phyloP scores from a whole-genome alignment of 805 yeast species.

The Yarrowia sp. region DNA sequence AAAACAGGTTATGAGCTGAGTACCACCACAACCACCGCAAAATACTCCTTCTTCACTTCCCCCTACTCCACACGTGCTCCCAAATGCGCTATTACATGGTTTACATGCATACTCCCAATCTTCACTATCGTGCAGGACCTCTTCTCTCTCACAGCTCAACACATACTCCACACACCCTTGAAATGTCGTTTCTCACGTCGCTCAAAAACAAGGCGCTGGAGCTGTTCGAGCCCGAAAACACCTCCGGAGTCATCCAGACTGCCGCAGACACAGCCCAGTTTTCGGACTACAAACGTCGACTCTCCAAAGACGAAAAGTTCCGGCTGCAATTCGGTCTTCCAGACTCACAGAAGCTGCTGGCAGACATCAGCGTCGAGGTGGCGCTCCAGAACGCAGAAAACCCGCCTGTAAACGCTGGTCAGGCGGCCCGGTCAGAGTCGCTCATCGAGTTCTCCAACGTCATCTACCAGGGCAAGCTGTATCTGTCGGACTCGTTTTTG shows the following conservation, averaged over 20 bases:
- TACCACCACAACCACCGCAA: no score
- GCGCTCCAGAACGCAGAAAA: conserved; percentile 32
- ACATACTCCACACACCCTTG: background rate
- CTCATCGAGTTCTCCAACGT: conserved; percentile 26
- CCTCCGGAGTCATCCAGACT: conserved; percentile 17
- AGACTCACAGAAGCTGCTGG: conserved; percentile 59
- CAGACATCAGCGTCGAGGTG: conserved; percentile 66
- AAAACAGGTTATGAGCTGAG: no score
- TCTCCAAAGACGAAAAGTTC: conserved; percentile 67
- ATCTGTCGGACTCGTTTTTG: conserved; percentile 68
- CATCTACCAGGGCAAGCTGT: conserved; percentile 49
- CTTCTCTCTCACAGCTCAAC: background rate
- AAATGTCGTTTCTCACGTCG: conserved; percentile 48
- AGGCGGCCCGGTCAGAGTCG: conserved; percentile 29
- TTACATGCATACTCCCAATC: background rate
- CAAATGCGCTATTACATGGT: background rate
- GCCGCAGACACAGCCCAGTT: conserved; percentile 26
- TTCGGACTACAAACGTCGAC: conserved; percentile 39
- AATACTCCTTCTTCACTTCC: background rate
- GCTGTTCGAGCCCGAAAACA: conserved; percentile 40
- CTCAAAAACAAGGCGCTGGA: conserved; percentile 47
- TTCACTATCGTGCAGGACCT: background rate
- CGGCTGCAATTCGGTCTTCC: conserved; percentile 70
- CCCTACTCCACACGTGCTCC: background rate
- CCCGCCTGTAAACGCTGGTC: conserved; percentile 28